Conservation (phyloP, 345 rosid genomes). For the Gossypium rotundifolium region DNA sequence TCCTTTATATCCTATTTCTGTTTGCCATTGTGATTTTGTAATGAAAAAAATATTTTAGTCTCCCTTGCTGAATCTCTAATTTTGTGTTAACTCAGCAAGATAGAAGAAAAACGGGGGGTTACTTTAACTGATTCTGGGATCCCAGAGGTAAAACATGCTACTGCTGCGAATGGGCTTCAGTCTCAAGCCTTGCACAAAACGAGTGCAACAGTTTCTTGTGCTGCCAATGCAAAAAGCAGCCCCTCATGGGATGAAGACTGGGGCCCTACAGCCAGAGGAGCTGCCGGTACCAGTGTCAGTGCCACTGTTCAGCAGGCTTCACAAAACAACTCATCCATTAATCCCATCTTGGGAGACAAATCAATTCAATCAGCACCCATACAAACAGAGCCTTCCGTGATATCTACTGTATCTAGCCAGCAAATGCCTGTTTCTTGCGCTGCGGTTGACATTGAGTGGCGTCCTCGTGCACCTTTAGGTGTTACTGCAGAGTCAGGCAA, state of each 20-base stretch:
- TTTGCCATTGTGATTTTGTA: not conserved
- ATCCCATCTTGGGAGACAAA: conserved; percentile 25
- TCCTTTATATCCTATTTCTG: not conserved
- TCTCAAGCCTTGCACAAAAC: conserved; percentile 42
- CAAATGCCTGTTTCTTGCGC: conserved; percentile 47
- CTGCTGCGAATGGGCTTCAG: conserved; percentile 41
- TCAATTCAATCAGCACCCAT: conserved; percentile 30
- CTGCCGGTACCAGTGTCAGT: not conserved
- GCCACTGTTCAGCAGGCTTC: conserved; percentile 15
- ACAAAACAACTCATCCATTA: conserved; percentile 18
- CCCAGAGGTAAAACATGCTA: conserved; percentile 39
- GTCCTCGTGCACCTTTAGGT: conserved; percentile 52
- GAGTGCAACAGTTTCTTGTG: conserved; percentile 36
- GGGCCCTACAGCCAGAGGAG: conserved; percentile 48
- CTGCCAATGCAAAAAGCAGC: conserved; percentile 29
- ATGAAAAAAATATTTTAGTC: not conserved
- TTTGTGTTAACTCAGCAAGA: conserved; percentile 43
- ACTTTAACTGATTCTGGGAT: conserved; percentile 62
- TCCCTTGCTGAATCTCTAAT: not conserved
- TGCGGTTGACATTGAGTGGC: conserved; percentile 87
- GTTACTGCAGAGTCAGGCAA: conserved; percentile 23
- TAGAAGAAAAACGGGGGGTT: conserved; percentile 86
- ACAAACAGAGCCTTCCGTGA: conserved; percentile 32
- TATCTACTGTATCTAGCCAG: conserved; percentile 36
- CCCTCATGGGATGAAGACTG: conserved; percentile 91